A percentile compares a stretch with the other conserved stretches of the same genome.
Evolutionary conservation across 441 rosid species (phyloP).

Genomic region (Euphorbia corollata): DNA sequence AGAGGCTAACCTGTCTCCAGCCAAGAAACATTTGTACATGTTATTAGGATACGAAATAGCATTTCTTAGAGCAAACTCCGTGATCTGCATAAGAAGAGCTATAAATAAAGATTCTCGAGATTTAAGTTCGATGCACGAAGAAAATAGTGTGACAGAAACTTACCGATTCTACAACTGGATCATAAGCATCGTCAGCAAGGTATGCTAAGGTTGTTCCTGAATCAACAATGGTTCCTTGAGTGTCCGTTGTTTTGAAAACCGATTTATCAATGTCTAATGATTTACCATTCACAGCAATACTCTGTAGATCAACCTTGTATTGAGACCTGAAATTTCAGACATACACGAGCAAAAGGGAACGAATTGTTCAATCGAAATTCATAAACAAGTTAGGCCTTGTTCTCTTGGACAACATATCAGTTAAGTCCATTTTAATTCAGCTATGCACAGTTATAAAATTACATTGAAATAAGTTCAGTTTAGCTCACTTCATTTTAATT

Average conservation of each 20-base stretch:
- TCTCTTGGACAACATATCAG: too few species aligned
- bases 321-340: conserved; percentile 60
- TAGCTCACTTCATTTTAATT: too few species aligned
- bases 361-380: not conserved
- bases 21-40: conserved; percentile 57
- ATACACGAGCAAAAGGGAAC: not conserved
- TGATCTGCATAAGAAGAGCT: conserved; percentile 47
- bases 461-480: too few species aligned
- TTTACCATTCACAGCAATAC: conserved; percentile 76
- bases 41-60: conserved; percentile 45
- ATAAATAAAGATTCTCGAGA: conserved; percentile 11
- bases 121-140: conserved; percentile 2
- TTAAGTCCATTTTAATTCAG: too few species aligned
- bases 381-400: too few species aligned
- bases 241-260: conserved; percentile 61
- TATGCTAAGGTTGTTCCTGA: conserved; percentile 96
- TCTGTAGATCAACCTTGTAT: conserved; percentile 78
- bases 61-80: conserved; percentile 42
- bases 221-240: conserved; percentile 82
- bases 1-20: conserved; percentile 51
- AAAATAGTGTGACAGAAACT: conserved; percentile 25
- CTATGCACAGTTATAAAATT: too few species aligned
- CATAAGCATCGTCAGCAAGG: conserved; percentile 71
- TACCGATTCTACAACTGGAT: conserved; percentile 63
- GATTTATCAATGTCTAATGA: conserved; percentile 50